These are phyloP conservation scores for Dactylorhiza incarnata DNA, from an alignment of 106 monocot species.

Conservation along the genomic window DNA sequence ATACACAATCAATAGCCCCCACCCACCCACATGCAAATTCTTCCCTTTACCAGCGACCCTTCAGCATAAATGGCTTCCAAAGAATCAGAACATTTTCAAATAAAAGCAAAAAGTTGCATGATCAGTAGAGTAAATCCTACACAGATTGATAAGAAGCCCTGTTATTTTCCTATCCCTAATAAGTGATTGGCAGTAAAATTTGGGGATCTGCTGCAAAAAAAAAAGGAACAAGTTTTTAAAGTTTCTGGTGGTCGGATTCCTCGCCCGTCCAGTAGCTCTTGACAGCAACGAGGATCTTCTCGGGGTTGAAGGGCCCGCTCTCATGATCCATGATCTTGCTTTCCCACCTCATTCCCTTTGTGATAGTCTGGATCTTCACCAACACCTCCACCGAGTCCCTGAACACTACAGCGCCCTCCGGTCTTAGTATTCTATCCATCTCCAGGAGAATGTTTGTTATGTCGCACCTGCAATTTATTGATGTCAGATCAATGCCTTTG, in stretches of 20 bases:
- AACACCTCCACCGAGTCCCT: constrained; percentile 48
- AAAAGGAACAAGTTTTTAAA: neutral
- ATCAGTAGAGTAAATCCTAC: neutral
- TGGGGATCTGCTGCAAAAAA: neutral
- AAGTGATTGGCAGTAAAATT: neutral
- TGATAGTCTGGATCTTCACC: constrained; percentile 32
- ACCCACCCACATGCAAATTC: neutral
- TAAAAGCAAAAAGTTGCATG: neutral
- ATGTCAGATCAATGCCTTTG: neutral
- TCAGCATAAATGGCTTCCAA: neutral
- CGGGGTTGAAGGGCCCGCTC: constrained; percentile 51
- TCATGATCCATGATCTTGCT: constrained; percentile 48
- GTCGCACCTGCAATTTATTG: constrained; percentile 36
- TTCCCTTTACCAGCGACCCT: neutral
- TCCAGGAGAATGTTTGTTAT: constrained; percentile 46
- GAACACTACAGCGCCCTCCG: constrained; percentile 41
- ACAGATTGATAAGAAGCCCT: neutral
- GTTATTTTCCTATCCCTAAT: neutral
- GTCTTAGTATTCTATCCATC: constrained; percentile 60
- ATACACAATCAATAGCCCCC: neutral
- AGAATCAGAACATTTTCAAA: neutral
- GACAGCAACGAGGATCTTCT: constrained; percentile 46
- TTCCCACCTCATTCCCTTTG: constrained; percentile 48
- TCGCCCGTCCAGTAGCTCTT: constrained; percentile 61
- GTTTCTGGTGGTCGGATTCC: neutral